Evolutionary conservation across 1,139 yeast genomes (phyloP).

Genomic region (Geotrichum australiense): DNA sequence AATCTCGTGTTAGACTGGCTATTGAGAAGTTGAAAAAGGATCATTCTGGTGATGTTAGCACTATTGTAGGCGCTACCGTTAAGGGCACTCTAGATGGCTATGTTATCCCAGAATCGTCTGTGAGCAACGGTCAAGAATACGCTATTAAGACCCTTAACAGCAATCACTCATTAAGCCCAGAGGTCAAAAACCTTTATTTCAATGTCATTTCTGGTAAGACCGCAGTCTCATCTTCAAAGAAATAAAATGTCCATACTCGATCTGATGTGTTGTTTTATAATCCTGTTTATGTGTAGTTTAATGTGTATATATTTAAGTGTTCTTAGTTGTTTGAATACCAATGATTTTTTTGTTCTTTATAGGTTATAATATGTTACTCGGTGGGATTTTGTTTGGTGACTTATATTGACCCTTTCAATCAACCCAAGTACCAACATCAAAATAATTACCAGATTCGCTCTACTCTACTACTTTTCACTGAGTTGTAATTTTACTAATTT

Average conservation of each 20-base stretch:
- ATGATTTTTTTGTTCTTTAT: neutral
- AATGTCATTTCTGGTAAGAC: conserved; percentile 27
- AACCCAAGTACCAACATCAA: too few species aligned
- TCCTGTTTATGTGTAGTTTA: neutral
- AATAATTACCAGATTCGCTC: too few species aligned
- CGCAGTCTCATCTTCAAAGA: conserved; percentile 20
- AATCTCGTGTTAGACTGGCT: conserved; percentile 16
- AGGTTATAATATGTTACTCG: too few species aligned
- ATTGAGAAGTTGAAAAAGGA: conserved; percentile 15
- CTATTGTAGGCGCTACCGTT: conserved; percentile 22
- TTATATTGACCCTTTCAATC: too few species aligned
- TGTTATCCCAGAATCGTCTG: conserved; percentile 13
- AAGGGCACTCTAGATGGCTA: conserved; percentile 21
- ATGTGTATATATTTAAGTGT: neutral
- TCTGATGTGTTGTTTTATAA: neutral
- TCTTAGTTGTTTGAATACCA: neutral
- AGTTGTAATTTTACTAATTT: too few species aligned
- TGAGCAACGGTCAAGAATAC: conserved; percentile 16
- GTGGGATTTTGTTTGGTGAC: too few species aligned
- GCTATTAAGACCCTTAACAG: conserved; percentile 24
- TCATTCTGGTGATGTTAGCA: conserved; percentile 13
- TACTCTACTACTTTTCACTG: too few species aligned
- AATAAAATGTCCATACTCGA: conserved; percentile 12
- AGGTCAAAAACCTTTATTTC: conserved; percentile 24
- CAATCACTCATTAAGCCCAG: conserved; percentile 23